Evolutionary conservation across 306 rosid species (phyloP).

Genomic region (Dicorynia guianensis): DNA sequence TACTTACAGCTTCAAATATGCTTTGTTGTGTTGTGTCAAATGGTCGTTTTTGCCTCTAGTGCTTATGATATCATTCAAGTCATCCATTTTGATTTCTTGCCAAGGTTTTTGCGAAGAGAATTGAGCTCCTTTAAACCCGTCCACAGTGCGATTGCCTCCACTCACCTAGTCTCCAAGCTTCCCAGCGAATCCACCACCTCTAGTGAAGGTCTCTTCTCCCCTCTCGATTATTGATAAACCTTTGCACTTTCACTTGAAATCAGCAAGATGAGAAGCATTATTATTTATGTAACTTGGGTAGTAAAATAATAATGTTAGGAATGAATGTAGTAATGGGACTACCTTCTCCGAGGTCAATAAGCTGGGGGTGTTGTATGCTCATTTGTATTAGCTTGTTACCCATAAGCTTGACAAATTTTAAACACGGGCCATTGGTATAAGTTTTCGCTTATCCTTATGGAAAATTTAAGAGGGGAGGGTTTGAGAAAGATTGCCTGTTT

Average conservation of each 20-base stretch:
- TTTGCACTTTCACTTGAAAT: neutral
- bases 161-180: slow-evolving; percentile 73
- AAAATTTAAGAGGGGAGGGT: too few relatives aligned
- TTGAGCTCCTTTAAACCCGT: slow-evolving; percentile 58
- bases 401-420: neutral
- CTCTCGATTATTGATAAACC: neutral
- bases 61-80: neutral
- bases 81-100: neutral
- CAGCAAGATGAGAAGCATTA: slow-evolving; percentile 2
- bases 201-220: slow-evolving; percentile 46
- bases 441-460: too few relatives aligned
- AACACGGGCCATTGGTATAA: neutral
- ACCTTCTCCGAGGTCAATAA: neutral
- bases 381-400: neutral
- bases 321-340: neutral
- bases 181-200: slow-evolving; percentile 51
- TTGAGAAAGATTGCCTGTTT: neutral
- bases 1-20: too few relatives aligned
- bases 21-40: too few relatives aligned
- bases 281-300: neutral
- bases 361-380: neutral
- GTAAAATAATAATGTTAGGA: neutral
- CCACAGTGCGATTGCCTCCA: slow-evolving; percentile 56
- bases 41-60: neutral
- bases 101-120: slow-evolving; percentile 29